Evolutionary conservation across 352 stramenopile genomes (phyloP).

Genomic region (Phytophthora niederhauseri): DNA sequence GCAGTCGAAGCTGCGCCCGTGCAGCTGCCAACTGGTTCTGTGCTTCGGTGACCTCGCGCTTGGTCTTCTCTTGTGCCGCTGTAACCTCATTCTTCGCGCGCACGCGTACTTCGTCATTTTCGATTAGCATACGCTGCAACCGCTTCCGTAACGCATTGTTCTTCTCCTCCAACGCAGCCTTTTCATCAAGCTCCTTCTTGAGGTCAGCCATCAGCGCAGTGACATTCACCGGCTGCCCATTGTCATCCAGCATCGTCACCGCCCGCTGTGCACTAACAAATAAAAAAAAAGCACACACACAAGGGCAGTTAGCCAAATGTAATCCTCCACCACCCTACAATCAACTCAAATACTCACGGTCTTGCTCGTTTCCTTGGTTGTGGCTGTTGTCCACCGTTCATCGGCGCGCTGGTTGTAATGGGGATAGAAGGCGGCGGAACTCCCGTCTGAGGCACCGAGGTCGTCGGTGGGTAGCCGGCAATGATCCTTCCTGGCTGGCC

Average conservation of each 20-base stretch:
- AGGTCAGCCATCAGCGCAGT: constrained; percentile 62
- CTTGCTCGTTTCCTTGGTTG: constrained; percentile 49
- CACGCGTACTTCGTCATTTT: constrained; percentile 74
- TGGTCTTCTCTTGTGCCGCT: constrained; percentile 56
- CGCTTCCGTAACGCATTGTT: constrained; percentile 69
- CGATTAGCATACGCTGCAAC: constrained; percentile 81
- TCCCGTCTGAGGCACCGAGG: constrained; percentile 8
- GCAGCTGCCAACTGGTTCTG: constrained; percentile 46
- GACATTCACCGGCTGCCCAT: constrained; percentile 44
- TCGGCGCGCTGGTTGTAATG: not conserved
- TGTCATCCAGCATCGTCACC: constrained; percentile 31
- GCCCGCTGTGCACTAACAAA: constrained; percentile 21
- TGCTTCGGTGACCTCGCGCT: constrained; percentile 52
- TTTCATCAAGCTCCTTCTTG: constrained; percentile 60
- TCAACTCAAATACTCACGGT: constrained; percentile 38
- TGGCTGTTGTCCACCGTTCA: constrained; percentile 14
- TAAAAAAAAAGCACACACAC: not conserved
- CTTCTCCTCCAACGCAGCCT: constrained; percentile 62
- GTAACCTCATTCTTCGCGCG: constrained; percentile 52
- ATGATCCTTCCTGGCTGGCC: constrained; percentile 4
- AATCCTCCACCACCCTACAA: not conserved
- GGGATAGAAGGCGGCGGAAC: constrained; percentile 15
- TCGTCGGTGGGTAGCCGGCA: not conserved
- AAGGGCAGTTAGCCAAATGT: not conserved
- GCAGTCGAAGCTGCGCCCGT: constrained; percentile 59